Percentiles rank a stretch among this genome's conserved stretches.
phyloP scores from a whole-genome alignment of 1,284 basidiomycete genomes.

The Trichosporon sp. region DNA sequence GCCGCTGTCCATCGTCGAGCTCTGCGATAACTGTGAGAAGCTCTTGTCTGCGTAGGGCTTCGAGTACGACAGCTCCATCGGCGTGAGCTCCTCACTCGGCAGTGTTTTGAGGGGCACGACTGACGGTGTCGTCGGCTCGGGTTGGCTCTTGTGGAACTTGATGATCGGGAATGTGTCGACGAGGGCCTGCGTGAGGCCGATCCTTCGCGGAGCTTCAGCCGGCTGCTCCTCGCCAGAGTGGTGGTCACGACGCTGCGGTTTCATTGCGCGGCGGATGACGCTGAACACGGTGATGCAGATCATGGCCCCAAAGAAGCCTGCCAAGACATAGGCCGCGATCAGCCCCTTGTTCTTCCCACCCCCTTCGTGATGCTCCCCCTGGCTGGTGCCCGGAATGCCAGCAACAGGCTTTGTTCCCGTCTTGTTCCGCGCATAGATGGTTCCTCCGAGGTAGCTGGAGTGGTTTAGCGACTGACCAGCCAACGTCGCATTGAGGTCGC shows the following conservation, averaged over 20 bases:
- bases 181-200: constrained; percentile 77
- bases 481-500: constrained; percentile 55
- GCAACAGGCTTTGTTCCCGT: neutral
- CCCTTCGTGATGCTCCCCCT: neutral
- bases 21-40: neutral
- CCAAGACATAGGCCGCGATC: constrained; percentile 82
- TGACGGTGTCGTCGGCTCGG: neutral
- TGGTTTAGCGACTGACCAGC: constrained; percentile 47
- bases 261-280: constrained; percentile 63
- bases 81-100: neutral
- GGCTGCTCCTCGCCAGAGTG: constrained; percentile 13
- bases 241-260: constrained; percentile 17
- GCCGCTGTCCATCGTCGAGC: constrained; percentile 10
- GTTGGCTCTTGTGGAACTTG: constrained; percentile 60
- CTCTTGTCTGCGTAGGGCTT: neutral
- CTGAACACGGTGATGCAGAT: constrained; percentile 51
- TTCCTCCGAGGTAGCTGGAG: constrained; percentile 63
- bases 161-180: constrained; percentile 90
- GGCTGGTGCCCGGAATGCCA: neutral
- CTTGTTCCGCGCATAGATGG: constrained; percentile 60
- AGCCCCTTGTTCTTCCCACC: constrained; percentile 33
- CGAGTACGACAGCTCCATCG: neutral
- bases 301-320: constrained; percentile 73
- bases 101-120: neutral
- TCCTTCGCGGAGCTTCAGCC: constrained; percentile 54